Evolutionary conservation across 176 grass and related monocot genomes (phyloP), one percentile per base, ranked within the genome.

Genomic region (Carex scoparia): DNA sequence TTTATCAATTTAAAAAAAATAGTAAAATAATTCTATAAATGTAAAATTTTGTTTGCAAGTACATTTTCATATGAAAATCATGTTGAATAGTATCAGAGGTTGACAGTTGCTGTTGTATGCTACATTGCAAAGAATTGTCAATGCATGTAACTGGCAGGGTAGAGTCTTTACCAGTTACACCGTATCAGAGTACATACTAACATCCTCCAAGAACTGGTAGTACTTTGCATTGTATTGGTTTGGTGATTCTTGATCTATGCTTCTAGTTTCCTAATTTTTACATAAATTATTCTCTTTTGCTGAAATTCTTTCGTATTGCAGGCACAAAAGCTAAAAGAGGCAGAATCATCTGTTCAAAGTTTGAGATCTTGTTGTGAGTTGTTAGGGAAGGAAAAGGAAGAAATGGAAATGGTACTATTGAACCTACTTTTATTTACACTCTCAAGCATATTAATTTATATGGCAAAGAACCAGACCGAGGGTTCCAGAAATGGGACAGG

Each of bases 351-450:
- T 32, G 11, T 79, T 79, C 84, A 81, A 86, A 75, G 53, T 83
- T 65, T 94, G 61, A 87, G 94, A 85, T 65, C 18, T 90, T 90
- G 88, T 87, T 69, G 90, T 57, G 80, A 80, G 86, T 93, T 84
- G 11, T 9, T 91, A 70, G 90, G 84, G 66, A 89, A 74, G 78
- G 90, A 95, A 89, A 98, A 95, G 59, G 96, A 99, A 90, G 93
- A 94, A 65, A 86, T 94, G 90, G 91, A 62, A 89, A 92, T 91
- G 83, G 91, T 99, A 92, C 81, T 85, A 61, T 51, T 5, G 6
- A 80, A 53, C 35, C 23, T 83, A 40, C 28, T 49, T 5, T 89
- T 79, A 58, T 80, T 84, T 31, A 16, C 66, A 53, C 28, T 18
- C 54, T 14, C 23, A 81, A 60, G 66, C 40, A 44, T 72, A 3